A percentile compares a stretch with the other conserved stretches of the same genome.
These are phyloP conservation scores for Thalassiosira exigua DNA, from an alignment of 352 stramenopile genomes.

Conservation along the genomic window DNA sequence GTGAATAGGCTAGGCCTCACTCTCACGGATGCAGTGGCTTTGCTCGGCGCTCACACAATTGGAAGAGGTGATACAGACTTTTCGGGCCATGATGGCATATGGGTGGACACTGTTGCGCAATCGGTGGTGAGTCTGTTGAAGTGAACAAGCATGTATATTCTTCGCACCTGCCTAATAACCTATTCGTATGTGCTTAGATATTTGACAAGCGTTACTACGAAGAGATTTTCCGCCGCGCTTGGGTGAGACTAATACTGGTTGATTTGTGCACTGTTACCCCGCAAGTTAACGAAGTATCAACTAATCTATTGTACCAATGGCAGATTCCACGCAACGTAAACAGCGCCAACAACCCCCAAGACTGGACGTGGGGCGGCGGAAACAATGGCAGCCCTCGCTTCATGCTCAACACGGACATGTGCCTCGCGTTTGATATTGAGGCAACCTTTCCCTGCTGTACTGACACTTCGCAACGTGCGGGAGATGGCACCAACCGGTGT, in stretches of 20 bases:
- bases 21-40: slow-evolving; percentile 24
- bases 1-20: slow-evolving; percentile 29
- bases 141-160: too few species aligned
- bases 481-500: not conserved
- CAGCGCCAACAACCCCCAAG: not conserved
- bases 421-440: slow-evolving; percentile 37
- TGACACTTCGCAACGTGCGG: not conserved
- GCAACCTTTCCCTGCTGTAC: slow-evolving; percentile 29
- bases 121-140: too few species aligned
- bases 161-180: too few species aligned
- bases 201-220: slow-evolving; percentile 60
- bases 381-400: not conserved
- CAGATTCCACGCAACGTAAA: not conserved
- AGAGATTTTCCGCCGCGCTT: slow-evolving; percentile 10
- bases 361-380: slow-evolving; percentile 12
- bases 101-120: slow-evolving; percentile 11
- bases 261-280: too few species aligned
- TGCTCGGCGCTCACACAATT: slow-evolving; percentile 22
- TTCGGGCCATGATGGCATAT: slow-evolving; percentile 31
- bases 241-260: too few species aligned
- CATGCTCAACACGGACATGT: slow-evolving; percentile 44
- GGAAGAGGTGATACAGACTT: slow-evolving; percentile 19
- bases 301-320: too few species aligned
- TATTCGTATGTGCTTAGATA: too few species aligned
- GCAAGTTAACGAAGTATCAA: too few species aligned